Base-by-base conservation (phyloP, 306 rosid species). In the Quercus cerris region DNA sequence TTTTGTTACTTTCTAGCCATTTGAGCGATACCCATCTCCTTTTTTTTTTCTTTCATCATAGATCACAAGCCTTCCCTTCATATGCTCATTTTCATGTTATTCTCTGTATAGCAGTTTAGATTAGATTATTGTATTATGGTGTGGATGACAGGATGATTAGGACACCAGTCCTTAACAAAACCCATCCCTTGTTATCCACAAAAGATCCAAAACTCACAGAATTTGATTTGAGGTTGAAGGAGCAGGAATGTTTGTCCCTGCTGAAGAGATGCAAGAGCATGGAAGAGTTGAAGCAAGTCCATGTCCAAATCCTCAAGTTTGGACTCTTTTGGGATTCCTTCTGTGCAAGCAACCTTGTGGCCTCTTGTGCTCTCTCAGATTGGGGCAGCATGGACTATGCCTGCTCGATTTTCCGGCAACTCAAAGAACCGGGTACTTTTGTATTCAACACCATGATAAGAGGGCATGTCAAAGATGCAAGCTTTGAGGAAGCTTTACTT, bases 301-400 rank as follows among this genome's bases (percentile, higher is more conserved):
- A 92, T 81, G 90, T 83, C 58, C 90, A 84, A 49, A 81, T 92
- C 75, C 80, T 92, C 52, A 94, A 90, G 77, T 77, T 83, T 27
- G 97, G 97, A 13, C 58, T 89, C 70, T 84, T 88, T 19, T 83
- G 74, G 74, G 98, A 90, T 76, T 79, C 93, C 75, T 91, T 87
- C 55, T 84, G 87, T 73, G 88, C 88, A 46, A 88, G 92, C 87
- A 92, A 88, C 80, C 89, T 94, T 77, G 81, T 92, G 77, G 89
- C 92, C 55, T 82, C 94, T 75, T 88, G 93, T 85, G 94, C 93
- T 81, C 79, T 94, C 58, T 81, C 94, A 17, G 82, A 89, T 57
- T 94, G 98, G 98, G 92, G 90, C 3, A 94, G 97, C 83, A 82
- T 94, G 97, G 97, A 94, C 81, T 86, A 90, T 80, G 94, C 98